Percentiles rank a stretch among this genome's conserved stretches.
Evolutionary conservation across 2,329 filamentous ascomycete genomes (phyloP).

Genomic region (Colletotrichum musicola): DNA sequence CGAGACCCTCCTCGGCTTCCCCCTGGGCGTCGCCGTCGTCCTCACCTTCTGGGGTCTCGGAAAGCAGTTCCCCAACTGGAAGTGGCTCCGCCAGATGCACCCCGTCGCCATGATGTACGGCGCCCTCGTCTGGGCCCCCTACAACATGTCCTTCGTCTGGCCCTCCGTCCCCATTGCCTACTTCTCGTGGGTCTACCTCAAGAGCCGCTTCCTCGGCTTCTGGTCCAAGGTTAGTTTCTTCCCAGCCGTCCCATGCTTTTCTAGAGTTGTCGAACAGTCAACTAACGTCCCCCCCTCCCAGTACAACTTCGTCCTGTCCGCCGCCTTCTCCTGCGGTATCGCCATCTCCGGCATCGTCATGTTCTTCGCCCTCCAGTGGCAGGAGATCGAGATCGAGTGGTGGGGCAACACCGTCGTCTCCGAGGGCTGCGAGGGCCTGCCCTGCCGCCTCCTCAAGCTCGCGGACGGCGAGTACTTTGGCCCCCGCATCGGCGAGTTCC

Average conservation of each 20-base stretch:
- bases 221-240: conserved; percentile 60
- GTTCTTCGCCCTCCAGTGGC: conserved; percentile 61
- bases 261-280: not conserved
- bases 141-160: conserved; percentile 63
- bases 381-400: conserved; percentile 54
- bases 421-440: conserved; percentile 45
- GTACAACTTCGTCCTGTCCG: conserved; percentile 62
- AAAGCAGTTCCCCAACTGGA: conserved; percentile 48
- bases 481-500: conserved; percentile 41
- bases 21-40: conserved; percentile 52
- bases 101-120: conserved; percentile 58
- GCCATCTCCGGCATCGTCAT: conserved; percentile 61
- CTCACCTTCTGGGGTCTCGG: conserved; percentile 52
- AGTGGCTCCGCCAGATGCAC: conserved; percentile 54
- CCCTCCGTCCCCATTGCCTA: conserved; percentile 61
- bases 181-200: conserved; percentile 62
- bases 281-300: conserved; percentile 43
- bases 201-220: conserved; percentile 57
- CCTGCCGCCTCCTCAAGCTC: conserved; percentile 43
- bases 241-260: accelerated
- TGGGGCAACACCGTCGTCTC: conserved; percentile 56
- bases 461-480: conserved; percentile 49
- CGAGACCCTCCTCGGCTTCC: conserved; percentile 53
- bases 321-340: conserved; percentile 58
- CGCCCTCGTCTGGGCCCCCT: conserved; percentile 55